These are phyloP conservation scores for Apiotrichum gamsii DNA, from an alignment of 1,284 basidiomycete species.

Conservation along the genomic window DNA sequence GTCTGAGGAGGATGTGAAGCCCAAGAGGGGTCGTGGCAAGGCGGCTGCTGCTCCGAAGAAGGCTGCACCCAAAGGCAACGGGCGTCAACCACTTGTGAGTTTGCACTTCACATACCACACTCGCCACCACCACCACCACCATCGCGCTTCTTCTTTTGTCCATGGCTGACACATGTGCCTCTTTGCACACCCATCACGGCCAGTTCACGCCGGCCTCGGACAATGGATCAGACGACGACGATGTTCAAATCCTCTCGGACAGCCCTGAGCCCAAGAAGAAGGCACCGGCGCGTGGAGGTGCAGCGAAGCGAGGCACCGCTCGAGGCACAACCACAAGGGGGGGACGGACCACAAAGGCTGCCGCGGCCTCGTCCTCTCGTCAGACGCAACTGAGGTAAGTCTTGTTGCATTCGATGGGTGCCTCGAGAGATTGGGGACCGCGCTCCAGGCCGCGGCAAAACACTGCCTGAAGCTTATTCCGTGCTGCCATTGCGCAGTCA, in stretches of 20 bases:
- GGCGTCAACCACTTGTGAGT: constrained; percentile 53
- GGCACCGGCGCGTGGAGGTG: not conserved
- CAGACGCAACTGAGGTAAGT: constrained; percentile 11
- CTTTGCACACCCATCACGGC: too few species aligned
- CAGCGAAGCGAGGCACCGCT: not conserved
- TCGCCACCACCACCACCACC: not conserved
- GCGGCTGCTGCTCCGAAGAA: too few species aligned
- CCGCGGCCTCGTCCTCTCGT: not conserved
- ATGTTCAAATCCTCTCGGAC: not conserved
- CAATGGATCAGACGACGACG: not conserved
- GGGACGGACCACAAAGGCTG: not conserved
- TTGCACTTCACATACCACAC: too few species aligned
- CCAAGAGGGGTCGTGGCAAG: constrained; percentile 20
- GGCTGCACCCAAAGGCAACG: constrained; percentile 45
- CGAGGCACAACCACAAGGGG: not conserved
- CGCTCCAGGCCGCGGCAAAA: too few species aligned
- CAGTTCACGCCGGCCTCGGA: constrained; percentile 2
- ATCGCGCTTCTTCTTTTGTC: too few species aligned
- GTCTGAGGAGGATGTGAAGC: constrained; percentile 33
- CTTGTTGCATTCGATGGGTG: too few species aligned
- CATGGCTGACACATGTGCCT: too few species aligned
- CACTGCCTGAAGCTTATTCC: too few species aligned
- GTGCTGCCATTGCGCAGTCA: too few species aligned
- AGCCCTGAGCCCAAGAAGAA: not conserved
- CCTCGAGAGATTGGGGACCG: too few species aligned